Percentiles rank a stretch among this genome's conserved stretches.
These are phyloP conservation scores for Lyophyllum shimeji DNA, from an alignment of 768 basidiomycete species.

Conservation along the genomic window DNA sequence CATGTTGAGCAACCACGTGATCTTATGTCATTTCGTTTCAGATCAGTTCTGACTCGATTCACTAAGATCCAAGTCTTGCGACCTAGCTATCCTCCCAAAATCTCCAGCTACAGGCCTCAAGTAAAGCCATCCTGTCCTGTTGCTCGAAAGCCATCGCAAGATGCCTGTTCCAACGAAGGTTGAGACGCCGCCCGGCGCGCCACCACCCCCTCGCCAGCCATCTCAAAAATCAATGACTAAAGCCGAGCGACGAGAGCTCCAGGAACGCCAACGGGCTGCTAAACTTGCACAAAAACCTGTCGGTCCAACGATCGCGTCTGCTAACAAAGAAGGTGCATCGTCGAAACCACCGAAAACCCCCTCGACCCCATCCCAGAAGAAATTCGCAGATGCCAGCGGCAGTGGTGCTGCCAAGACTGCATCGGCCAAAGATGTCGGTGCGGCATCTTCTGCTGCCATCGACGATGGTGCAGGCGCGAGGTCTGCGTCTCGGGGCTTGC, in stretches of 20 bases:
- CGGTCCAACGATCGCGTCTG: constrained; percentile 14
- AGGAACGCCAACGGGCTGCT: constrained; percentile 80
- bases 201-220: constrained; percentile 25
- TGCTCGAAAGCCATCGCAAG: not conserved
- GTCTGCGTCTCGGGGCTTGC: constrained; percentile 59
- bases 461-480: constrained; percentile 36
- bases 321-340: constrained; percentile 20
- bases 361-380: constrained; percentile 32
- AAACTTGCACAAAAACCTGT: constrained; percentile 51
- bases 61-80: not conserved
- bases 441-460: constrained; percentile 14
- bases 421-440: constrained; percentile 24
- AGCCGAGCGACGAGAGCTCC: constrained; percentile 75
- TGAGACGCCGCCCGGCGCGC: constrained; percentile 10
- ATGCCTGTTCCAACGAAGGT: constrained; percentile 36
- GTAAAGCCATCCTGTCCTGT: not conserved
- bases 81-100: not conserved
- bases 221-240: constrained; percentile 78
- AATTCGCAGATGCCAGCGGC: constrained; percentile 27
- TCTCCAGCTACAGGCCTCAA: too few species aligned
- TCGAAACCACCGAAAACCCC: constrained; percentile 23
- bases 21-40: constrained; percentile 9
- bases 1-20: constrained; percentile 16
- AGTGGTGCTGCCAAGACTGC: constrained; percentile 12
- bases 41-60: constrained; percentile 16